A percentile compares a stretch with the other conserved stretches of the same genome.
phyloP scores from a whole-genome alignment of 2,329 filamentous ascomycete genomes.

The Apiospora phragmitis region DNA sequence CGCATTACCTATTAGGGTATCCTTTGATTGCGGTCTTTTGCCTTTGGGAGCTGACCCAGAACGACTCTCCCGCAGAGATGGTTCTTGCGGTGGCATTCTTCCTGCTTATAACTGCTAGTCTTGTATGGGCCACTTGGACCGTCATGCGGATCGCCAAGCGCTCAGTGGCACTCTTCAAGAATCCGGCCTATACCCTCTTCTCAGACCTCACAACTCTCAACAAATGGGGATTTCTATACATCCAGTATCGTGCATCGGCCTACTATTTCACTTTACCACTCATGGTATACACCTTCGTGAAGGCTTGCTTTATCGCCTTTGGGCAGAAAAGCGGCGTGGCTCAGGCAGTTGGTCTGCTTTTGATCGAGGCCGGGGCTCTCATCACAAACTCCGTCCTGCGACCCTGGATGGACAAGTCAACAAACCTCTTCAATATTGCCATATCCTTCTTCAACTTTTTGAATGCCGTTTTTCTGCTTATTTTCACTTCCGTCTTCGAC shows the following conservation, averaged over 20 bases:
- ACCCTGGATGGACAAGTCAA: constrained; percentile 99
- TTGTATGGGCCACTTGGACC: constrained; percentile 86
- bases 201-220: constrained; percentile 92
- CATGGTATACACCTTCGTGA: constrained; percentile 78
- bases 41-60: constrained; percentile 88
- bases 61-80: constrained; percentile 82
- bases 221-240: constrained; percentile 98
- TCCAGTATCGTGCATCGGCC: constrained; percentile 91
- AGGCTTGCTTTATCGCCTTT: constrained; percentile 86
- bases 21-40: constrained; percentile 88
- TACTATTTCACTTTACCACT: constrained; percentile 92
- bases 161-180: constrained; percentile 89
- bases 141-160: constrained; percentile 86
- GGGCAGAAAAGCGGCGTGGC: constrained; percentile 69
- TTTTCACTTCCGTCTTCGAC: constrained; percentile 86
- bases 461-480: constrained; percentile 83
- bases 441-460: constrained; percentile 90
- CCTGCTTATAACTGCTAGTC: constrained; percentile 73
- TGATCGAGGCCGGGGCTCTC: constrained; percentile 79
- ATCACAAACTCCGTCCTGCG: constrained; percentile 78
- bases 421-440: constrained; percentile 93
- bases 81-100: constrained; percentile 89
- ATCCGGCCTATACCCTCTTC: constrained; percentile 95
- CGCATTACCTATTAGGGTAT: constrained; percentile 88
- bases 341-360: constrained; percentile 79